A percentile compares a stretch with the other conserved stretches of the same genome.
These are phyloP conservation scores for Ascochyta rabiei DNA, from an alignment of 2,329 filamentous ascomycete species.

Conservation along the genomic window DNA sequence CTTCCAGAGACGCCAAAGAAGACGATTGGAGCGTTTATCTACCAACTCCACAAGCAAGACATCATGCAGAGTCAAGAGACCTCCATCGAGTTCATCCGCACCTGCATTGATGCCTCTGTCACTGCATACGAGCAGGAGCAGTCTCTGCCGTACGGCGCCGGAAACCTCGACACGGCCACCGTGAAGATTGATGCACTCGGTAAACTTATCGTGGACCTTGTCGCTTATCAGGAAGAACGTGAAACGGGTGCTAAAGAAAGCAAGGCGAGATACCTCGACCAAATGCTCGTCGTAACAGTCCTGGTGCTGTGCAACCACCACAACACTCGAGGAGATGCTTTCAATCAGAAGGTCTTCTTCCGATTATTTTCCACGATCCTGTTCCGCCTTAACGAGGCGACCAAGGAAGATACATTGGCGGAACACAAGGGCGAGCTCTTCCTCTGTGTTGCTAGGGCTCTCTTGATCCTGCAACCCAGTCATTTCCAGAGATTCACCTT, in stretches of 20 bases:
- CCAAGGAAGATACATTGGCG: constrained; percentile 49
- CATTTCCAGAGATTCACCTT: constrained; percentile 84
- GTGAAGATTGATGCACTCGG: constrained; percentile 79
- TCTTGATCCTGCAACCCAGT: constrained; percentile 76
- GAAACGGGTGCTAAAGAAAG: constrained; percentile 64
- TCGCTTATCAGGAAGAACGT: constrained; percentile 70
- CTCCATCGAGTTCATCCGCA: constrained; percentile 77
- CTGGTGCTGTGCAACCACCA: constrained; percentile 87
- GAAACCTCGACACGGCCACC: constrained; percentile 64
- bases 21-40: constrained; percentile 75
- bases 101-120: constrained; percentile 80
- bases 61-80: constrained; percentile 78
- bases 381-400: constrained; percentile 71
- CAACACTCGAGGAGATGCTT: constrained; percentile 76
- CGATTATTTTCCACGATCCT: constrained; percentile 84
- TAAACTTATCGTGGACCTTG: constrained; percentile 76
- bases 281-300: constrained; percentile 76
- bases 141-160: constrained; percentile 62
- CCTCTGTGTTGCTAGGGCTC: constrained; percentile 71
- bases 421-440: constrained; percentile 72
- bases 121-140: constrained; percentile 76
- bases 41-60: constrained; percentile 77
- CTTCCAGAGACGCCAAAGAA: constrained; percentile 78
- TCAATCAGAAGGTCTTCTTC: constrained; percentile 91
- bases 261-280: constrained; percentile 76